phyloP scores from a whole-genome alignment of 2,329 filamentous ascomycete species.

The Pyricularia pennisetigena region DNA sequence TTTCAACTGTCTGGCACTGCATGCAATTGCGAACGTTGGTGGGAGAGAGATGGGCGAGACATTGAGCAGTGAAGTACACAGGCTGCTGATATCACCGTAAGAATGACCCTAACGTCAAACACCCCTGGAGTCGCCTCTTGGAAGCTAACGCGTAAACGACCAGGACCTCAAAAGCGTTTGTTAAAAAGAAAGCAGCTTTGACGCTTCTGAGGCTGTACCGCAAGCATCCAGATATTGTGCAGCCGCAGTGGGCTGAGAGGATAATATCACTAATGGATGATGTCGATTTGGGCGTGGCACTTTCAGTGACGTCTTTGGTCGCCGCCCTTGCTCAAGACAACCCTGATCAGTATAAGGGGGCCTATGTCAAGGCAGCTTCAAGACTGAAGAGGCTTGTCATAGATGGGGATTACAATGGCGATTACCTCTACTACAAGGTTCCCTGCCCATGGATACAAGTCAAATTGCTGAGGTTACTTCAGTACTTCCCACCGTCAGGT shows the following conservation, averaged over 20 bases:
- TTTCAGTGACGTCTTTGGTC: constrained; percentile 91
- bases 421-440: constrained; percentile 99
- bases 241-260: constrained; percentile 93
- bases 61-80: constrained; percentile 81
- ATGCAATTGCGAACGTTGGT: constrained; percentile 96
- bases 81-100: constrained; percentile 87
- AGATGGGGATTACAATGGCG: constrained; percentile 77
- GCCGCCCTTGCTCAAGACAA: constrained; percentile 93
- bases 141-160: constrained; percentile 9
- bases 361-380: constrained; percentile 87
- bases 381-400: constrained; percentile 83
- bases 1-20: constrained; percentile 91
- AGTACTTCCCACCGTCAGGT: constrained; percentile 95
- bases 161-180: constrained; percentile 78
- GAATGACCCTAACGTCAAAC: constrained; percentile 21
- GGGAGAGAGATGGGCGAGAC: constrained; percentile 96
- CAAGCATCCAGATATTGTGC: constrained; percentile 87
- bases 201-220: constrained; percentile 89
- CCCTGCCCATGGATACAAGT: constrained; percentile 98
- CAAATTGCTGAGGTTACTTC: constrained; percentile 81
- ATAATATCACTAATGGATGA: constrained; percentile 99
- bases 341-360: constrained; percentile 86
- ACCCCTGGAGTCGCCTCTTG: background rate
- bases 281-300: constrained; percentile 80
- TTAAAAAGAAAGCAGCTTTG: constrained; percentile 97